Base-by-base conservation (phyloP, 768 basidiomycete species). In the Collybia sordida region DNA sequence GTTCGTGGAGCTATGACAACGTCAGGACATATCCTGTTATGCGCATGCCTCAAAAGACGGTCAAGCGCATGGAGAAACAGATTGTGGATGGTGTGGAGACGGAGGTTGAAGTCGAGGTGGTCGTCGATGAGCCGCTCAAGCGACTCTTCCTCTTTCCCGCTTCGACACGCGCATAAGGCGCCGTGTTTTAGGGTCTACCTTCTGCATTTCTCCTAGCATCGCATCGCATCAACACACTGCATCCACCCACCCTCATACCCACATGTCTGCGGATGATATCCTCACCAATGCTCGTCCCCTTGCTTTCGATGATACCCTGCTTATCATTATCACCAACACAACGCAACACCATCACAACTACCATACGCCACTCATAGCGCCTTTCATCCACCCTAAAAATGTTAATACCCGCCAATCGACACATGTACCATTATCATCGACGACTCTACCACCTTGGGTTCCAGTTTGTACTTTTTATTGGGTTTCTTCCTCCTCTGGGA, bases 1-100 rank as follows among this genome's bases (percentile, higher is more conserved):
- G 85, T 23, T 82, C 88, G 2, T 88, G 85, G 86, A 88, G 86
- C 2, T 89, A 88, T 59, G 86, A 88, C 58, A 85, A 85, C 55
- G 64, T 86, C 53, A 78, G 75, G 61, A 86, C 83, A 3, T 90
- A 89, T 56, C 81, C 83, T 14, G 69, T 81, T 51, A 82, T 83
- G 79, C 70, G 72, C 52, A 67, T 78, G 31, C 80, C 78, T n/a
- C 68, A 72, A 38, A 75, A 75, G 68, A 83, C 72, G 63, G 80
- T 82, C 69, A 79, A 79, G 68, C 74, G 70, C 27, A 73, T 65
- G 57, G 80, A 81, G 72, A 75, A 73, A 63, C 68, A 65, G 9
- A 66, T 77, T 24, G 63, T 86, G 36, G 72, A 82, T 55, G 76
- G 79, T 49, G 66, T 73, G 38, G 78, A 82, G 59, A 73, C 76